Evolutionary conservation across 1,284 basidiomycete species (phyloP).

Genomic region (Paramarasmius palmivorus): DNA sequence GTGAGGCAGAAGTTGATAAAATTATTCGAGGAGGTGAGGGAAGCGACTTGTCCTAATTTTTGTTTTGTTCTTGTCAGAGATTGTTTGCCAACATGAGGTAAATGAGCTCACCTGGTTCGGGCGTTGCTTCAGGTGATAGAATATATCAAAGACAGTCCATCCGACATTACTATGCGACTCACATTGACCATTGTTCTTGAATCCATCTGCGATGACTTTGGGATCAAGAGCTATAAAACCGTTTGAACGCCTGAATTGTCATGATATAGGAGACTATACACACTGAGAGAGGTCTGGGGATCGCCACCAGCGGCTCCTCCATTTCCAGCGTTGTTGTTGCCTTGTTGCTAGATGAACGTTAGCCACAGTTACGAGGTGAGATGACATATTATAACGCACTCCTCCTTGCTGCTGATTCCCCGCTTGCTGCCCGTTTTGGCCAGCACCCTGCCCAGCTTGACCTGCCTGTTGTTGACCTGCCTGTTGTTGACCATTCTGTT

Average conservation of each 20-base stretch:
- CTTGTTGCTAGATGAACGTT: too few species aligned
- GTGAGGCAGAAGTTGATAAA: constrained; percentile 48
- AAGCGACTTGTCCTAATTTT: constrained; percentile 39
- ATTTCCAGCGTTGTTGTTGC: constrained; percentile 1
- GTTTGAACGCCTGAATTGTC: background rate
- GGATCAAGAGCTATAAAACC: constrained; percentile 27
- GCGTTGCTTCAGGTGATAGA: too few species aligned
- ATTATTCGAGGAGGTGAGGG: constrained; percentile 49
- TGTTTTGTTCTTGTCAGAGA: background rate
- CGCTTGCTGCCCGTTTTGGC: constrained; percentile 2
- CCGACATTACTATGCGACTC: constrained; percentile 4
- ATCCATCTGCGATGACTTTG: constrained; percentile 30
- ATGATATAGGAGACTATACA: background rate
- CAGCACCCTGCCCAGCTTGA: background rate
- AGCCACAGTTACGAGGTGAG: too few species aligned
- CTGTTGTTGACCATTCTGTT: background rate
- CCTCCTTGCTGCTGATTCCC: background rate
- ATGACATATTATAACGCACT: background rate
- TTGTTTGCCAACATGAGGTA: too few species aligned
- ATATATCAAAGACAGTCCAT: too few species aligned
- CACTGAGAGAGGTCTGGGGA: constrained; percentile 31
- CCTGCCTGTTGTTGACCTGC: background rate
- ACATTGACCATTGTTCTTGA: constrained; percentile 19
- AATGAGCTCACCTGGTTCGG: too few species aligned
- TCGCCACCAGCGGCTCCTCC: constrained; percentile 10